Base-by-base conservation (phyloP, 31 red algal genomes). In the Asparagopsis taxiformis region DNA sequence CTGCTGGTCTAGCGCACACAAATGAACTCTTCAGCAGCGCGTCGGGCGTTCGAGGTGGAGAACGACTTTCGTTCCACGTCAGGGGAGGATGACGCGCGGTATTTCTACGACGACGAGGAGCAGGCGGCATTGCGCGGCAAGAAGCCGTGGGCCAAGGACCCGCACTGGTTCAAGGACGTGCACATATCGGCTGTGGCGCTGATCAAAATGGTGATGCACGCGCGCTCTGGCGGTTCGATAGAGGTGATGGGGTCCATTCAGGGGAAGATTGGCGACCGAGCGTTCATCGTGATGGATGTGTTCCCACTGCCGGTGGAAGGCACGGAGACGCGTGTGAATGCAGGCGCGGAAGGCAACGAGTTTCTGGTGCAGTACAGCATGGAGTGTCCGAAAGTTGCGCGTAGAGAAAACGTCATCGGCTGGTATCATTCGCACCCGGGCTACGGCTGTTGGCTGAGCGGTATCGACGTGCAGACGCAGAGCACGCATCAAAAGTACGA, bases 381-480 rank as follows among this genome's bases (percentile, higher is more conserved):
- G 17, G 65, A 91, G 80, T 84, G 93, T 33, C 65, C 62, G 49
- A 51, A 76, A 29, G 92, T 96, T 5, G 46, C 58, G 33, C 57
- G 92, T 25, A 48, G 73, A 0, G 92, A 96, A 32, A 83, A 90
- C 41, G 61, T 91, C 1, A 69, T 98, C 24, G 94, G 94, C 10
- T 98, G 94, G 94, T 98, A 98, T 65, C 94, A 93, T 60, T 90
- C 89, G 0, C 94, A 98, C 75, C 94, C 88, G 32, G 94, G 90
- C 0, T 98, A 98, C 31, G 94, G 94, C 5, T 98, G 94, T 74
- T 98, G 94, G 94, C 75, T 98, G 23, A 86, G 79, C 23, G 89
- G 94, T 23, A 93, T 93, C 32, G 94, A 98, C 31, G 89, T 93
- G 0, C 51, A 79, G 21, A 98, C 89, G 3, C 94, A 98, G 70